These are phyloP conservation scores for Porcisia hertigi DNA, from an alignment of 208 protist species.

Conservation along the genomic window DNA sequence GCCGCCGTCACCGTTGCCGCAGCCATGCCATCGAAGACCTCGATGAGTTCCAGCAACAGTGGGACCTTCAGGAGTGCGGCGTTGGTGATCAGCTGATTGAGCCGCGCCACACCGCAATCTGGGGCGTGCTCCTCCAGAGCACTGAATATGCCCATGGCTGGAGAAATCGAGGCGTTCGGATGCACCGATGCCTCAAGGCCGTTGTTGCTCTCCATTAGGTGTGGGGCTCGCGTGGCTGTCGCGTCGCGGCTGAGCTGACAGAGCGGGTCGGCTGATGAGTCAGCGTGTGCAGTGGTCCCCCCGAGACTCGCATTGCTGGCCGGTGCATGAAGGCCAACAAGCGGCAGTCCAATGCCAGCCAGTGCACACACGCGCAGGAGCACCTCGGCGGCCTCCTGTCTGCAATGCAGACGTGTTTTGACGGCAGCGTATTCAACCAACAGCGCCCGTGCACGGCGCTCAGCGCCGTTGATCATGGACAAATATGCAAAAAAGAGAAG, in stretches of 20 bases:
- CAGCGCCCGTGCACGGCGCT: slow-evolving; percentile 52
- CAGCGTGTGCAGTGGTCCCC: neutral
- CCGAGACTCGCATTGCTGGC: neutral
- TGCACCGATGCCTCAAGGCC: neutral
- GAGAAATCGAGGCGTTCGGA: neutral
- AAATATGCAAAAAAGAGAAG: slow-evolving; percentile 54
- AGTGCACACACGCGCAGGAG: slow-evolving; percentile 41
- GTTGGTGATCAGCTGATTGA: slow-evolving; percentile 28
- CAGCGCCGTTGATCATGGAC: slow-evolving; percentile 51
- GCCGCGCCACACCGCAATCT: slow-evolving; percentile 24
- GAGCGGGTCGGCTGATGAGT: slow-evolving; percentile 22
- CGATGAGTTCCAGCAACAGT: slow-evolving; percentile 66
- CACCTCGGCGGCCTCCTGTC: slow-evolving; percentile 25
- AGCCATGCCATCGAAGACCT: slow-evolving; percentile 42
- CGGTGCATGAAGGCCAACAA: slow-evolving; percentile 11
- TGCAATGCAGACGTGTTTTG: slow-evolving; percentile 26
- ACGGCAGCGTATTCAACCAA: slow-evolving; percentile 42
- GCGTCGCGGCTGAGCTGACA: slow-evolving; percentile 26
- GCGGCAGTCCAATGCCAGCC: slow-evolving; percentile 37
- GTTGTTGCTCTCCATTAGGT: neutral
- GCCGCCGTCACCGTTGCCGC: slow-evolving; percentile 32
- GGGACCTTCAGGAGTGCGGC: slow-evolving; percentile 45
- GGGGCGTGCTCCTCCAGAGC: slow-evolving; percentile 28
- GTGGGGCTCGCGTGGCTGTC: neutral
- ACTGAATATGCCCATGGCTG: slow-evolving; percentile 20